These are phyloP conservation scores for Colletotrichum gigasporum DNA, from an alignment of 2,329 filamentous ascomycete species.

Conservation along the genomic window DNA sequence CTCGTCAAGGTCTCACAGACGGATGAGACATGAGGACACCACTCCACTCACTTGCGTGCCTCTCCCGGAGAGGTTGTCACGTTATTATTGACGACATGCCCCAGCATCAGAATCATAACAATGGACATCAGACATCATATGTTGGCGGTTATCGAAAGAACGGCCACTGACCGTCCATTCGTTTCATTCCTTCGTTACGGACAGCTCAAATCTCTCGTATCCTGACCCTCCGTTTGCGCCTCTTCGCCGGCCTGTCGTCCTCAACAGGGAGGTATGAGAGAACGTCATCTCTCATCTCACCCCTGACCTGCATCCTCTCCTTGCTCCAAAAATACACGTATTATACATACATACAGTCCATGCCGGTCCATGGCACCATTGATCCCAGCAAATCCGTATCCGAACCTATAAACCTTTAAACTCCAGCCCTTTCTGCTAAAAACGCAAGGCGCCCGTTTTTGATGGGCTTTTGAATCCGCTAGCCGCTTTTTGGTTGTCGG, in stretches of 20 bases:
- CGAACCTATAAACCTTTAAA: neutral
- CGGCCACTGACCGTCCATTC: too few species aligned
- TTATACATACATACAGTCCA: slow-evolving; percentile 26
- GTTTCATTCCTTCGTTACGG: too few species aligned
- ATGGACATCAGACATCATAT: too few species aligned
- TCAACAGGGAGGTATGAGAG: neutral
- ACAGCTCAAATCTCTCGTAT: too few species aligned
- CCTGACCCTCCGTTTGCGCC: too few species aligned
- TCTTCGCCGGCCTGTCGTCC: neutral
- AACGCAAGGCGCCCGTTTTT: neutral
- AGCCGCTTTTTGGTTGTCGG: neutral
- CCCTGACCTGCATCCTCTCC: neutral
- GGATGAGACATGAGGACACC: neutral
- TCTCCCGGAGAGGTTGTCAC: too few species aligned
- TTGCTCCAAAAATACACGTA: slow-evolving; percentile 13
- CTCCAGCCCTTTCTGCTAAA: neutral
- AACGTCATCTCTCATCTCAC: too few species aligned
- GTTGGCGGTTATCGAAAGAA: too few species aligned
- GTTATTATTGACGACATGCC: too few species aligned
- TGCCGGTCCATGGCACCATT: neutral
- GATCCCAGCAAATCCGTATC: neutral
- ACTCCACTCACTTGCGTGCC: neutral
- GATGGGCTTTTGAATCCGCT: neutral
- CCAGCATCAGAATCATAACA: too few species aligned
- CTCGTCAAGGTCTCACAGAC: neutral